Evolutionary conservation across 2,329 filamentous ascomycete species (phyloP), one percentile per base, ranked within the genome.

Genomic region (Talaromyces albobiverticillius): DNA sequence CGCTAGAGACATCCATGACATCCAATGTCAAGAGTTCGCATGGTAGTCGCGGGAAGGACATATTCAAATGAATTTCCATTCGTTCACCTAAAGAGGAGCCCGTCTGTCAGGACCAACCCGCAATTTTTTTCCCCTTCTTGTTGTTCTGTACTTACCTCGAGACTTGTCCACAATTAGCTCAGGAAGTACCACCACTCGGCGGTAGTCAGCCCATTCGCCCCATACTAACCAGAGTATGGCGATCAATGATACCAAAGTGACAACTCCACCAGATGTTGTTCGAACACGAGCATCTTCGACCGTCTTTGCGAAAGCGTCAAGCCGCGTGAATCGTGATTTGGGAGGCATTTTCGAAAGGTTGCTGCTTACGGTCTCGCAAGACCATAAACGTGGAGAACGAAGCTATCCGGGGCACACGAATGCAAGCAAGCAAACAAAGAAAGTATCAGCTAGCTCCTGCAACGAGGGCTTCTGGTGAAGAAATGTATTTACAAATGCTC

Each of bases 31-130:
- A 80, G 49, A 99, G 84, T 73, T 97, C 93, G 76, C 94, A 99
- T 9, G 94, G 94, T 62, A 99, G 83, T 59, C 86, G 86, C 9
- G 94, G 94, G 71, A 99, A 99, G 45, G 90, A 94, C 57, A 99
- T 86, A 77, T 99, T 99, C 74, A 99, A 83, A 71, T 96, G 91
- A 61, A 99, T 99, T 72, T 97, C 94, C 93, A 99, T 97, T 73
- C 93, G 90, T 80, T 99, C 92, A 71, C 90, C 89, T 90, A 62
- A 68, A 52, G 49, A 59, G 22, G 46, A 38, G 29, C 3, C 10
- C 45, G 4, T 9, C 18, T n/a, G 23, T 52, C 9, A 52, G 41
- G 26, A 45, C 16, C 42, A 14, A 25, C n/a, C 14, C 26, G 11
- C 43, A 14, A 31, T 6, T 7, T 46, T 20, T n/a, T 29, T 36